These are phyloP conservation scores for Aureobasidium uvarum DNA, from an alignment of 2,329 filamentous ascomycete species.

Conservation along the genomic window DNA sequence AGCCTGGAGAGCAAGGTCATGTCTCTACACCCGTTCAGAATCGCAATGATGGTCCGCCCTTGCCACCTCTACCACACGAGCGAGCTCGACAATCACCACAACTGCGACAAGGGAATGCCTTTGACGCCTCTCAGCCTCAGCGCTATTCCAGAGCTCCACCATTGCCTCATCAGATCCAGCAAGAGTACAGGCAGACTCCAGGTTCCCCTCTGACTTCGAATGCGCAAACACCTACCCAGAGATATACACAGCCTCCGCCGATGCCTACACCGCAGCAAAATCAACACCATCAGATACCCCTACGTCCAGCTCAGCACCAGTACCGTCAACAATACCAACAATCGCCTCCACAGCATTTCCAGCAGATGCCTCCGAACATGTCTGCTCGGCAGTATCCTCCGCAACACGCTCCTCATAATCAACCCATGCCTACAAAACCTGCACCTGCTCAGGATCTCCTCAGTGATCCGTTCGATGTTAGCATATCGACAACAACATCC, in stretches of 20 bases:
- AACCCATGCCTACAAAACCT: conserved; percentile 36
- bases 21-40: conserved; percentile 22
- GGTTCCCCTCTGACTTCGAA: background rate
- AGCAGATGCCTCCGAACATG: conserved; percentile 16
- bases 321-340: conserved; percentile 27
- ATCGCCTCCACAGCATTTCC: conserved; percentile 7
- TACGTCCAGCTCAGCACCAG: conserved; percentile 27
- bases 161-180: conserved; percentile 11
- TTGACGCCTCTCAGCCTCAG: conserved; percentile 29
- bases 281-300: conserved; percentile 28
- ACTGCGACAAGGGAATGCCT: conserved; percentile 31
- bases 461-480: conserved; percentile 61
- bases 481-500: conserved; percentile 52
- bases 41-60: conserved; percentile 36
- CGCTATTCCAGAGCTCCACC: conserved; percentile 14
- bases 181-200: background rate
- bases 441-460: conserved; percentile 56
- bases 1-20: conserved; percentile 44
- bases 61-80: conserved; percentile 39
- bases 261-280: conserved; percentile 37
- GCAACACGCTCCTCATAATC: conserved; percentile 30
- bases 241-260: conserved; percentile 37
- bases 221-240: background rate
- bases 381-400: conserved; percentile 29
- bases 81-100: conserved; percentile 28